A percentile compares a stretch with the other conserved stretches of the same genome.
Conservation (phyloP, 441 rosid species). For the Jatropha multifida region DNA sequence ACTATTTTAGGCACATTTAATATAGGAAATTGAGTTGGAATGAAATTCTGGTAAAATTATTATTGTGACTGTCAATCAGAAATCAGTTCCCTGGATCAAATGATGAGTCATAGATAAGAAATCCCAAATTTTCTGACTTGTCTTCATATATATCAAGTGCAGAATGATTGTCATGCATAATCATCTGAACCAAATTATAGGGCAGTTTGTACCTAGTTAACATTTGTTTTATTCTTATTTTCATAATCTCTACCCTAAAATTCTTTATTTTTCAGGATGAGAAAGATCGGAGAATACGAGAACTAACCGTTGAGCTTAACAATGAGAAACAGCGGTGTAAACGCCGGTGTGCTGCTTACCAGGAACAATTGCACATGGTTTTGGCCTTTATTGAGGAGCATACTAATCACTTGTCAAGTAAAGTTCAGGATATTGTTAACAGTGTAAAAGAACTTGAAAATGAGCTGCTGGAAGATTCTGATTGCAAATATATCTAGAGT, state of each 20-base stretch:
- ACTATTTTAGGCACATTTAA: not conserved
- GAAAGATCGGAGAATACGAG: conserved; percentile 52
- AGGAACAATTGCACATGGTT: conserved; percentile 35
- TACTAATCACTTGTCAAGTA: conserved; percentile 43
- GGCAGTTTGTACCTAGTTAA: not conserved
- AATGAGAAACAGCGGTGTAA: conserved; percentile 48
- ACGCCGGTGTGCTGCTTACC: conserved; percentile 42
- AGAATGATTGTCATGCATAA: not conserved
- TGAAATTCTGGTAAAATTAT: not conserved
- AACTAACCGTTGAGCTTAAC: conserved; percentile 44
- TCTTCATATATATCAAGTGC: not conserved
- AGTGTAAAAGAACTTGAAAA: conserved; percentile 45
- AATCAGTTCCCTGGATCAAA: not conserved
- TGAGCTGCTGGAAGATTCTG: conserved; percentile 28
- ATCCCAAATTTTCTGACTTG: not conserved
- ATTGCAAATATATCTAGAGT: conserved; percentile 21
- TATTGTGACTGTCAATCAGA: not conserved
- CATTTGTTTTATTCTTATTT: not conserved
- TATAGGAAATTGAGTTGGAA: not conserved
- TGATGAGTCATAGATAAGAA: not conserved
- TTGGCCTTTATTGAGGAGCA: conserved; percentile 49
- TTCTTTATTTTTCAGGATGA: conserved; percentile 37
- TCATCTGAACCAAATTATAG: not conserved
- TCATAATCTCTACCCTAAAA: not conserved
- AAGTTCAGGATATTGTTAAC: conserved; percentile 40